Evolutionary conservation across 805 yeast genomes (phyloP), one percentile per base, ranked within the genome.

Genomic region (Sugiyamaella lignohabitans): DNA sequence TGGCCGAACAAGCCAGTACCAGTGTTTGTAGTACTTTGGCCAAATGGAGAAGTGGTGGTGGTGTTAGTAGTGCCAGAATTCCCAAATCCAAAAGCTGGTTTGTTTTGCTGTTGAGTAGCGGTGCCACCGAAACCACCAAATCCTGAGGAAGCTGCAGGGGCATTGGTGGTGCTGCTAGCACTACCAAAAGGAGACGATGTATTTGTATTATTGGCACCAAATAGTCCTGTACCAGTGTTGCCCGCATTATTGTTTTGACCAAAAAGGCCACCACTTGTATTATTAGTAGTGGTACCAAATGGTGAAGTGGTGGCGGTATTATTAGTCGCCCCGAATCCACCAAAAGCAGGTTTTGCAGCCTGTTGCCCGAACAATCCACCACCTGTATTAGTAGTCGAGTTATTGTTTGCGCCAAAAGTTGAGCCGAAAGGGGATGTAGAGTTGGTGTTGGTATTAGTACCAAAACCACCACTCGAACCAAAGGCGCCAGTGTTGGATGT

Each of bases 1-100:
- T 49, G 45, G 16, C 72, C 72, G 55, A 72, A 72, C 16, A 69
- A 53, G 4, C 71, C 69, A 14, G 63, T 68, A 11, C 63, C 64
- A 38, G 65, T 35, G 38, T 41, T 48, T 20, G 57, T 53, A 24
- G 58, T 53, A 19, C 56, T 53, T 38, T 10, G 21, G 27, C 80
- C 78, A 63, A 76, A 74, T 23, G 70, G 62, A 29, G 63, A 59
- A 20, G 62, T 54, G 38, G 54, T 38, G 30, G 49, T 55, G 29
- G 61, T 53, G 4, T 49, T 56, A 17, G 52, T 53, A 2, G 42
- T 41, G 11, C 45, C 42, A 21, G 40, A 49, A 8, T 40, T 39
- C 16, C 69, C 71, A 52, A 65, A 63, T 5, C 68, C 62, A 23
- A 38, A 38, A 34, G 47, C 38, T 14, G 38, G 38, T 17, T 35